A percentile compares a stretch with the other conserved stretches of the same genome.
phyloP scores from a whole-genome alignment of 768 basidiomycete species.

The Lactifluus hygrophoroides region DNA sequence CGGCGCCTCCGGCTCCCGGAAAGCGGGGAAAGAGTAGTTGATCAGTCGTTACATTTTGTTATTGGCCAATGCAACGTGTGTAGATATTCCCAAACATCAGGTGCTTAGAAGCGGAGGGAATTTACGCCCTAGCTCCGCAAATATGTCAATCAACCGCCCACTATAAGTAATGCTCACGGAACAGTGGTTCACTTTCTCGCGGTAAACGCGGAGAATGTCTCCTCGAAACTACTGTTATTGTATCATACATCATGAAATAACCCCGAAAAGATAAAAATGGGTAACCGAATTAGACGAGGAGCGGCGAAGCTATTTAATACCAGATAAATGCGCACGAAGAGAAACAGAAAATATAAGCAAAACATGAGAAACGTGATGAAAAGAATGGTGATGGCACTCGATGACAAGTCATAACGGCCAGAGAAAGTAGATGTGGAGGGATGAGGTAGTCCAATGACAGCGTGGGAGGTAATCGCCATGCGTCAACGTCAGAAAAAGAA shows the following conservation, averaged over 20 bases:
- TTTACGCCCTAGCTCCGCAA: too few species aligned
- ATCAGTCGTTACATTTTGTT: neutral
- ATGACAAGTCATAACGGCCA: conserved; percentile 2
- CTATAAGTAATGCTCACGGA: too few species aligned
- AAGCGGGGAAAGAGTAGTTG: neutral
- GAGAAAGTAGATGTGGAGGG: neutral
- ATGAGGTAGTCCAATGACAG: conserved; percentile 7
- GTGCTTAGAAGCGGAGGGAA: too few species aligned
- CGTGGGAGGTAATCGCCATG: neutral
- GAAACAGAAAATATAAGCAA: neutral
- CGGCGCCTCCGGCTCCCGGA: conserved; percentile 10
- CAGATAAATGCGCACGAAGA: conserved; percentile 18
- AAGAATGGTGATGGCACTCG: neutral
- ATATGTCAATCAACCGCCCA: too few species aligned
- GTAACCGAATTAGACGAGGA: conserved; percentile 4
- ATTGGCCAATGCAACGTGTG: too few species aligned
- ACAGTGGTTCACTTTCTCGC: too few species aligned
- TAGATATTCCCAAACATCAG: neutral
- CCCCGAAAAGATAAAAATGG: conserved; percentile 24
- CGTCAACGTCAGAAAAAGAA: neutral
- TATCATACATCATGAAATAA: conserved; percentile 23
- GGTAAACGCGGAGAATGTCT: conserved; percentile 1
- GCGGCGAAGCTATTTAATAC: neutral
- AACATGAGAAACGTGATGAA: neutral
- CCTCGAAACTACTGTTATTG: conserved; percentile 3